Evolutionary conservation across 805 yeast genomes (phyloP).

Genomic region (Wickerhamiella siamensis): DNA sequence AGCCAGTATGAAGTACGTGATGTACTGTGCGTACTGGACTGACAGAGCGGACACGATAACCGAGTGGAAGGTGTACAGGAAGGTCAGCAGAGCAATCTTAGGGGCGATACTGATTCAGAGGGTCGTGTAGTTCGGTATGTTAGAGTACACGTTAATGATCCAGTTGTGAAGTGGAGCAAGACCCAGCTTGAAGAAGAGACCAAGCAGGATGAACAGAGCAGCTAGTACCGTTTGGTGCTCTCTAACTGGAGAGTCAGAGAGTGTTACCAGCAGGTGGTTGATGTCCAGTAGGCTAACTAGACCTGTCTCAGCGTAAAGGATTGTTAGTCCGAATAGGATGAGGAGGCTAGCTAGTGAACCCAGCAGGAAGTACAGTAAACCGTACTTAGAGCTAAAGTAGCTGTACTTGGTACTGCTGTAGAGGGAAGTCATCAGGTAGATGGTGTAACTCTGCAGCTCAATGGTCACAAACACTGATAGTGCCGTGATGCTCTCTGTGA

Average conservation of each 20-base stretch:
- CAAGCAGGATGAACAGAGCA: conserved; percentile 7
- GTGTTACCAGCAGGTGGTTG: conserved; percentile 1
- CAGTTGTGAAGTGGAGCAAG: conserved; percentile 8
- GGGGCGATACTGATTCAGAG: conserved; percentile 14
- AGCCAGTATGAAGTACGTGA: too few species aligned
- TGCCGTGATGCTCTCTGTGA: neutral
- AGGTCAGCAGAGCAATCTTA: conserved; percentile 12
- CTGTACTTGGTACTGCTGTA: neutral
- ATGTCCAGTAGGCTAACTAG: neutral
- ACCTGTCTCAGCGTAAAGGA: neutral
- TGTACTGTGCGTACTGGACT: too few species aligned
- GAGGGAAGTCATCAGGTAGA: neutral
- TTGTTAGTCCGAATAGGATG: conserved; percentile 1
- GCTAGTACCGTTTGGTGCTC: conserved; percentile 6
- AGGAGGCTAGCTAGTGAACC: conserved; percentile 1
- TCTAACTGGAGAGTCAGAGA: conserved; percentile 5
- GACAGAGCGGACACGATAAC: too few species aligned
- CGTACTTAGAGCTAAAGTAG: conserved; percentile 1
- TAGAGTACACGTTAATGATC: conserved; percentile 4
- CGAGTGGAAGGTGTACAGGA: conserved; percentile 5
- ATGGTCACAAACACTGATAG: neutral
- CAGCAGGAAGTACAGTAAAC: neutral
- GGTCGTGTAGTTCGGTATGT: conserved; percentile 4
- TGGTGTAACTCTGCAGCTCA: conserved; percentile 1
- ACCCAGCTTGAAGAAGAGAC: conserved; percentile 8